Conservation (phyloP, 352 stramenopile species). For the Blastocystis sp. region DNA sequence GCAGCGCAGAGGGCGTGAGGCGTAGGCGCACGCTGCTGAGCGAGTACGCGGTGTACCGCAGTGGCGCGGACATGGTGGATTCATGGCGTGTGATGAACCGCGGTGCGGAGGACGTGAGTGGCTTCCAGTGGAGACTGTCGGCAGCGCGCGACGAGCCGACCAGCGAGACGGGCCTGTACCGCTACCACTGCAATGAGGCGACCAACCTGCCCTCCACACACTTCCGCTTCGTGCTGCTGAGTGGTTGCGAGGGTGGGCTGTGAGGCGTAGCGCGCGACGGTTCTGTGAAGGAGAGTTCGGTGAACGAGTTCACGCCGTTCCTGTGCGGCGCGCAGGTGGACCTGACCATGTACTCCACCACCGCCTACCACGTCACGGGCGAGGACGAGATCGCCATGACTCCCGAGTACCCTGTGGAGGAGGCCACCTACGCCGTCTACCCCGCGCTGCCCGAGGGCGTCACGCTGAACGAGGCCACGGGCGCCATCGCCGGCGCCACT, state of each 20-base stretch:
- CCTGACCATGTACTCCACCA: constrained; percentile 1
- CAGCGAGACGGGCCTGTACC: background rate
- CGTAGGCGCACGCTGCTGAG: background rate
- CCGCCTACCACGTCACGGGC: background rate
- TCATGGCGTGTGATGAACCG: background rate
- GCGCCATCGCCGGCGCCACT: constrained; percentile 15
- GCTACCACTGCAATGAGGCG: background rate
- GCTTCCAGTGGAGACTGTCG: background rate
- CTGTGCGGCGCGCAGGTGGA: constrained; percentile 8
- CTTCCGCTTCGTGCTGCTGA: constrained; percentile 26
- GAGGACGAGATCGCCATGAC: background rate
- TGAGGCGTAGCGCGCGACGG: background rate
- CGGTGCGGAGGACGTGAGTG: background rate
- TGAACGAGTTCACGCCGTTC: constrained; percentile 35
- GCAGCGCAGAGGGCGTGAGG: background rate
- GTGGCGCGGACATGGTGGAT: background rate
- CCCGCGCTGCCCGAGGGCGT: background rate
- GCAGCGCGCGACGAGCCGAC: background rate
- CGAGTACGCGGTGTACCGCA: constrained; percentile 30
- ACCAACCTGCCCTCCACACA: constrained; percentile 7
- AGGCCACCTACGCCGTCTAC: constrained; percentile 16
- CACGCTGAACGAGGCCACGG: background rate
- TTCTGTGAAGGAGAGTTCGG: background rate
- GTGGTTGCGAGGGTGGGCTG: background rate
- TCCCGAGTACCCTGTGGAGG: background rate